Percentiles rank a stretch among this genome's conserved stretches.
These are phyloP conservation scores for Penicilliopsis zonata DNA, from an alignment of 495 filamentous ascomycete species.

Conservation along the genomic window DNA sequence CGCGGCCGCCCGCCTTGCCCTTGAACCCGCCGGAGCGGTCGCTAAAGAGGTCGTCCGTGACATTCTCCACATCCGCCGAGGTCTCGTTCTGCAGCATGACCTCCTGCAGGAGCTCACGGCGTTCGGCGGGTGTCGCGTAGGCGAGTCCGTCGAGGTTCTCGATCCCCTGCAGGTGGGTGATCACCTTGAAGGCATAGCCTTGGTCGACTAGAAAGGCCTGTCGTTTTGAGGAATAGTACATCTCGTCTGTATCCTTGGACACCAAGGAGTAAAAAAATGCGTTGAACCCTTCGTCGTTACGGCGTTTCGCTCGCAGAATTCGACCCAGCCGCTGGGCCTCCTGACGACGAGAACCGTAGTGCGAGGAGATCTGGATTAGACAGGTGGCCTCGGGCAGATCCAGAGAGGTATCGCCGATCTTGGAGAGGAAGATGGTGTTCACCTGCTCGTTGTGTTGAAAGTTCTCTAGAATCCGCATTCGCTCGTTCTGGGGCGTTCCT, in stretches of 20 bases:
- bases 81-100: slow-evolving; percentile 88
- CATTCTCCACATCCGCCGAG: slow-evolving; percentile 62
- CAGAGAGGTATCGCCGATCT: slow-evolving; percentile 95
- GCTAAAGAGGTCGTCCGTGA: slow-evolving; percentile 75
- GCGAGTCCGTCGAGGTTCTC: slow-evolving; percentile 71
- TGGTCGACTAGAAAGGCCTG: slow-evolving; percentile 98
- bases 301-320: slow-evolving; percentile 88
- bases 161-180: slow-evolving; percentile 88
- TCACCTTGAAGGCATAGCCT: slow-evolving; percentile 98
- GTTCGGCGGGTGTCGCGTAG: slow-evolving; percentile 68
- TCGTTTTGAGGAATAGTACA: slow-evolving; percentile 95
- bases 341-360: slow-evolving; percentile 95
- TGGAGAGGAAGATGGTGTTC: slow-evolving; percentile 95
- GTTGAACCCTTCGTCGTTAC: slow-evolving; percentile 98
- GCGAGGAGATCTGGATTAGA: slow-evolving; percentile 95
- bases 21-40: slow-evolving; percentile 34
- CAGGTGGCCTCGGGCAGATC: slow-evolving; percentile 96
- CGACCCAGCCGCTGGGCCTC: slow-evolving; percentile 92
- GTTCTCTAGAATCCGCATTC: slow-evolving; percentile 82
- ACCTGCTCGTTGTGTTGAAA: slow-evolving; percentile 91
- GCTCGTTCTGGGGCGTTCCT: slow-evolving; percentile 75
- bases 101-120: slow-evolving; percentile 77
- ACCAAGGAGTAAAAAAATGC: slow-evolving; percentile 98
- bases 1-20: slow-evolving; percentile 32
- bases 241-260: slow-evolving; percentile 93